Evolutionary conservation across 1,139 yeast genomes (phyloP).

Genomic region (Tardiomyces blankii): DNA sequence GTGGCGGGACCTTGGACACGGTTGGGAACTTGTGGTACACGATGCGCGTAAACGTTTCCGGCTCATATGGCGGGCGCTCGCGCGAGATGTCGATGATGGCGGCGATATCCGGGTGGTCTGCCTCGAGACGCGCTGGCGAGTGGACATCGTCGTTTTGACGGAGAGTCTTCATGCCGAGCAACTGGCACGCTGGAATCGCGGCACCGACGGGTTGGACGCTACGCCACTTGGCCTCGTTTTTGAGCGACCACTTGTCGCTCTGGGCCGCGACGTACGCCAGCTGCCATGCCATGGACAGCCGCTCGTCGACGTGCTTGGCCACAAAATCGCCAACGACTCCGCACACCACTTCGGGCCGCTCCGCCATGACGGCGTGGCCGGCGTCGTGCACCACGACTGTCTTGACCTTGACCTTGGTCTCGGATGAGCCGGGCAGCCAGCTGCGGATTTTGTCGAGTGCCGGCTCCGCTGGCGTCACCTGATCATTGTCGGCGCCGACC

Average conservation of each 20-base stretch:
- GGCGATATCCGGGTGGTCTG: constrained; percentile 35
- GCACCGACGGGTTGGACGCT: constrained; percentile 38
- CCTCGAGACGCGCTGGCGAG: constrained; percentile 47
- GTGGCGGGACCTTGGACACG: constrained; percentile 69
- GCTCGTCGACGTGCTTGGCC: constrained; percentile 30
- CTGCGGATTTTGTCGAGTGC: constrained; percentile 1
- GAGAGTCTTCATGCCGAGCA: constrained; percentile 67
- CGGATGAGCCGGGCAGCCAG: not conserved
- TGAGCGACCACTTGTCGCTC: constrained; percentile 69
- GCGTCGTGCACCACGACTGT: constrained; percentile 35
- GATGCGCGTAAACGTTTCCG: constrained; percentile 41
- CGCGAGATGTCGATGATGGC: constrained; percentile 67
- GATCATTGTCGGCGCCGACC: constrained; percentile 49
- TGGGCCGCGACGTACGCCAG: constrained; percentile 37
- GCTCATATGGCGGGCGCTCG: constrained; percentile 67
- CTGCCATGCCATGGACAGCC: constrained; percentile 55
- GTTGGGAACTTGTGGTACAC: constrained; percentile 64
- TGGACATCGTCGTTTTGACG: constrained; percentile 54
- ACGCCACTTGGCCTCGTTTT: constrained; percentile 66
- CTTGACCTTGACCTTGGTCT: constrained; percentile 12
- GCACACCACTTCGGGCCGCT: constrained; percentile 53
- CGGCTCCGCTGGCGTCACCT: constrained; percentile 37
- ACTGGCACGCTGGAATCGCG: constrained; percentile 36
- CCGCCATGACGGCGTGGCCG: constrained; percentile 57
- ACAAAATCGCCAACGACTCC: constrained; percentile 54